Evolutionary conservation across 225 moss, liverwort and hornwort species (phyloP), one percentile per base, ranked within the genome.

Genomic region (Polytrichum commune): DNA sequence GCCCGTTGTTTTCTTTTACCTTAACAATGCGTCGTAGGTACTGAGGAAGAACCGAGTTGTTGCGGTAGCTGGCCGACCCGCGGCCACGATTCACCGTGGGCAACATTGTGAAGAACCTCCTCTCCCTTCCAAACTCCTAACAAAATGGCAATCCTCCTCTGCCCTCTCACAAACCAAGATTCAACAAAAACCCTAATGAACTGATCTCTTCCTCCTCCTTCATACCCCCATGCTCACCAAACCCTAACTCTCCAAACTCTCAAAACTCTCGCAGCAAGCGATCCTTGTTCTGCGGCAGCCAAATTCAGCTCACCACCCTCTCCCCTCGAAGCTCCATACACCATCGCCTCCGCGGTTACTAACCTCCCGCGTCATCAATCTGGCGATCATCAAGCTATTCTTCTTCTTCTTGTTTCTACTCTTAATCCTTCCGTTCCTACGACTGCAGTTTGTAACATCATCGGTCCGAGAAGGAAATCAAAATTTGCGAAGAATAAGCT

Each of bases 11-110:
- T 13, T 16, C 13, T 13, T 46, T 46, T 63, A 95, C 94, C 94
- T 93, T 96, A 54, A 96, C 82, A 76, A 96, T 93, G 70, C 93
- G 81, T 70, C 96, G 90, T 74, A 92, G 81, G 55, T 93, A 96
- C 73, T 92, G 93, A 29, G 96, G 96, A 16, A 96, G 79, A 24
- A 88, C 87, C 38, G 92, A 92, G 66, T 93, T 96, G 70, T 86
- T 89, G 54, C 93, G 91, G 72, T 92, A 93, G 83, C 90, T 83
- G 71, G 86, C 85, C 30, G 89, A 86, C 55, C 88, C 70, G 53
- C 96, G 92, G 78, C 92, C 85, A 54, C 96, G 89, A 79, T 84
- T 86, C 76, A 85, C 89, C 5, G 85, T 91, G 29, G 96, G 96
- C 81, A 96, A 90, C 96, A 96, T 96, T 78, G 65, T 73, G 77